Percentiles rank a stretch among this genome's conserved stretches.
Conservation (phyloP, 768 basidiomycete genomes). For the Rhodotorula babjevae region DNA sequence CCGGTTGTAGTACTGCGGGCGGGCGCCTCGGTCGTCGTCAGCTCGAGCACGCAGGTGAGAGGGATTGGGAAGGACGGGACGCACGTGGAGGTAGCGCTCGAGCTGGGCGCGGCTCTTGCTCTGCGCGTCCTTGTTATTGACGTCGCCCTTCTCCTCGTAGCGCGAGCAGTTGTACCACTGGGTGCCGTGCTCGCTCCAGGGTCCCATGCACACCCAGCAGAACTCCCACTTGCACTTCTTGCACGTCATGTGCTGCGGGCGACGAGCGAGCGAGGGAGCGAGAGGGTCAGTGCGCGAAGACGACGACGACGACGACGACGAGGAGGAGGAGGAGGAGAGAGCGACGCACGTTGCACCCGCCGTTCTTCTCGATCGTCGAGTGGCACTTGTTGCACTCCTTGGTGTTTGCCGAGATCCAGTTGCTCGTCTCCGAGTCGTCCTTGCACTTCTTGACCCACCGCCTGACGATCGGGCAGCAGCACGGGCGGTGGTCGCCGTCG, state of each 20-base stretch:
- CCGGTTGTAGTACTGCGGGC: conserved; percentile 85
- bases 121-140: conserved; percentile 87
- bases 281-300: background rate
- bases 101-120: conserved; percentile 81
- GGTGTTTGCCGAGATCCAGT: conserved; percentile 99
- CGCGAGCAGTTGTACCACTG: conserved; percentile 98
- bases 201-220: conserved; percentile 99
- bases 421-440: conserved; percentile 96
- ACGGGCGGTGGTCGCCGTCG: conserved; percentile 83
- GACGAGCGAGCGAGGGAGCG: background rate
- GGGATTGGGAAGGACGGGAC: conserved; percentile 44
- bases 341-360: conserved; percentile 92
- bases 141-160: conserved; percentile 87
- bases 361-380: conserved; percentile 99
- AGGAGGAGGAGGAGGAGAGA: background rate
- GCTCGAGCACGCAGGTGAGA: conserved; percentile 18
- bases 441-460: conserved; percentile 96
- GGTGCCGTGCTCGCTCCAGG: conserved; percentile 95
- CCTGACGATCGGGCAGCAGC: conserved; percentile 79
- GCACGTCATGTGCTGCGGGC: conserved; percentile 91
- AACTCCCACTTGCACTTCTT: conserved; percentile 95
- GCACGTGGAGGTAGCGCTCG: conserved; percentile 90
- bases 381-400: conserved; percentile 96
- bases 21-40: background rate
- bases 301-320: background rate